Conservation (phyloP, 257 asterid genomes). For the Eucommia ulmoides region DNA sequence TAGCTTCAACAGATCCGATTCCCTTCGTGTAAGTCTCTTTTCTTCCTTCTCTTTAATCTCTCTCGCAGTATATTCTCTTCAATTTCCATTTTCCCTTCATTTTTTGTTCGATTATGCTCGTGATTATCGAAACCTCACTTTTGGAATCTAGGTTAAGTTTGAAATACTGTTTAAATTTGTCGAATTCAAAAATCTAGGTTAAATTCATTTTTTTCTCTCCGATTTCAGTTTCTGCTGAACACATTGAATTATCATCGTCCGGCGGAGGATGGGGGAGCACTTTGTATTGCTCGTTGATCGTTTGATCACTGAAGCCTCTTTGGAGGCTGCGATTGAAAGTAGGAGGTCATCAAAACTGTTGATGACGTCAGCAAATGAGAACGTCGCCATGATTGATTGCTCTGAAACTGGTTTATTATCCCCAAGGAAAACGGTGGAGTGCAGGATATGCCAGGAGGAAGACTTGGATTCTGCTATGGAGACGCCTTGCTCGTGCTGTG, state of each 20-base stretch:
- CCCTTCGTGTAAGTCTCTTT: slow-evolving; percentile 86
- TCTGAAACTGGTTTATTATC: slow-evolving; percentile 30
- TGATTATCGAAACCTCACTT: too few relatives aligned
- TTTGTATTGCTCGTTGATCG: slow-evolving; percentile 93
- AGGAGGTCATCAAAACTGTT: slow-evolving; percentile 30
- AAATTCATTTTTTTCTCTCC: slow-evolving; percentile 6
- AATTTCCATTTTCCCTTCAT: slow-evolving; percentile 19
- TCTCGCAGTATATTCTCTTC: slow-evolving; percentile 33
- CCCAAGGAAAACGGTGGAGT: slow-evolving; percentile 67
- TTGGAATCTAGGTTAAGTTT: too few relatives aligned
- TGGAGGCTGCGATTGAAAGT: slow-evolving; percentile 89
- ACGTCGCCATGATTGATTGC: slow-evolving; percentile 22
- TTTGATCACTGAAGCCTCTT: slow-evolving; percentile 81
- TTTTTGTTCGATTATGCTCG: slow-evolving; percentile 11
- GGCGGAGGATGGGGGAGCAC: slow-evolving; percentile 82
- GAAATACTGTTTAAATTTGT: slow-evolving; percentile 18
- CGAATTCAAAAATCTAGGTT: slow-evolving; percentile 28
- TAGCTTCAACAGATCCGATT: slow-evolving; percentile 85
- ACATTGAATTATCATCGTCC: neutral
- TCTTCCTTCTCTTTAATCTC: slow-evolving; percentile 14
- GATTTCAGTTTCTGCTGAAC: slow-evolving; percentile 12
- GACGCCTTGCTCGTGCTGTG: slow-evolving; percentile 92
- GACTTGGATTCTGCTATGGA: slow-evolving; percentile 77
- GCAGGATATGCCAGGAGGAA: slow-evolving; percentile 97
- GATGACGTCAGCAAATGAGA: slow-evolving; percentile 12